Evolutionary conservation across 345 rosid species (phyloP).

Genomic region (Combretum micranthum): DNA sequence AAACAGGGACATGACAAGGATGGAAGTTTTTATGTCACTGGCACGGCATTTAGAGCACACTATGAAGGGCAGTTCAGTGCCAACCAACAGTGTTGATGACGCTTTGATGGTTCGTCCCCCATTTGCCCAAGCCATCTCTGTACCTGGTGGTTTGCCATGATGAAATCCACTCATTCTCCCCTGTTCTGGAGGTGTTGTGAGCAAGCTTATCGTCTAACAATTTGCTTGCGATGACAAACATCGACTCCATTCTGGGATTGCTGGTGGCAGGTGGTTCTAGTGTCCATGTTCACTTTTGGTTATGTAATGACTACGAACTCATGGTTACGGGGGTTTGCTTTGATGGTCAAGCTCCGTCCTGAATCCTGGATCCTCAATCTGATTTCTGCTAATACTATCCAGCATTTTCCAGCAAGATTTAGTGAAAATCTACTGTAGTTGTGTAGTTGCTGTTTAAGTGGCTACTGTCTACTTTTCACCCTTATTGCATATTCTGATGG

Average conservation of each 20-base stretch:
- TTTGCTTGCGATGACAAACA: conserved; percentile 61
- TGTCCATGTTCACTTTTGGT: too few relatives aligned
- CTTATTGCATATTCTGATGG: too few relatives aligned
- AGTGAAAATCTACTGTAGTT: too few relatives aligned
- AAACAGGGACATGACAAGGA: conserved; percentile 76
- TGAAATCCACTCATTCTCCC: conserved; percentile 24
- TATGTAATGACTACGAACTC: too few relatives aligned
- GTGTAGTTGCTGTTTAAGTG: too few relatives aligned
- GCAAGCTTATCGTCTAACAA: conserved; percentile 17
- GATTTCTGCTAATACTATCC: too few relatives aligned
- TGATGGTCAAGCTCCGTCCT: too few relatives aligned
- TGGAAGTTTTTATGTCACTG: conserved; percentile 85
- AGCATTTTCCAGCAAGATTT: too few relatives aligned
- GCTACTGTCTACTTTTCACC: too few relatives aligned
- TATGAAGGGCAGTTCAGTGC: conserved; percentile 33
- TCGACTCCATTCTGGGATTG: conserved; percentile 9
- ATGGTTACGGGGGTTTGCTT: too few relatives aligned
- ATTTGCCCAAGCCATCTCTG: conserved; percentile 36
- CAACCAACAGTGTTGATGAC: conserved; percentile 38
- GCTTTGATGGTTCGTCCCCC: conserved; percentile 30
- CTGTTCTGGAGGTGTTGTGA: conserved; percentile 41
- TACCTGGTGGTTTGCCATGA: conserved; percentile 33
- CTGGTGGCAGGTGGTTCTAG: too few relatives aligned
- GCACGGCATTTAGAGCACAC: conserved; percentile 71
- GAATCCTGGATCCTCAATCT: too few relatives aligned